phyloP scores from a whole-genome alignment of 2,329 filamentous ascomycete genomes.

The Pyrenochaeta sp. region DNA sequence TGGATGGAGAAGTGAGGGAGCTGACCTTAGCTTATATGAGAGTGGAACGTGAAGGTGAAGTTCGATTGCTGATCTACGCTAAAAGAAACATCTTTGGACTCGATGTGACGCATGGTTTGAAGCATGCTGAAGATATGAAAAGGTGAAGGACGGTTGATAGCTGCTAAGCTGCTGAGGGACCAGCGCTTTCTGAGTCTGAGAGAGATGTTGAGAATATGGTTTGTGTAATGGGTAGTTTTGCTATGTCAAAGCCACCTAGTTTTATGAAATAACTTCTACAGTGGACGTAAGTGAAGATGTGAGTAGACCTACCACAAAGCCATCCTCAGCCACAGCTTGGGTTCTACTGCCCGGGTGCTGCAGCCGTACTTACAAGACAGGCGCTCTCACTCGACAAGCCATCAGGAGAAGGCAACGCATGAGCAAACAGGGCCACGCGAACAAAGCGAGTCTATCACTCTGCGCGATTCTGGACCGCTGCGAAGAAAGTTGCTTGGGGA shows the following conservation, averaged over 20 bases:
- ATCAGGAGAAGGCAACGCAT: neutral
- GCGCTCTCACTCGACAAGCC: neutral
- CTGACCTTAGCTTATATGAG: neutral
- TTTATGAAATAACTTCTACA: neutral
- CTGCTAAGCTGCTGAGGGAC: neutral
- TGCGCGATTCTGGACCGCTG: neutral
- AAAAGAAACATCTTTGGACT: constrained; percentile 1
- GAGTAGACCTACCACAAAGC: neutral
- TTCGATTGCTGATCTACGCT: neutral
- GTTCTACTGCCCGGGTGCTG: neutral
- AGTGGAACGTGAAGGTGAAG: constrained; percentile 15
- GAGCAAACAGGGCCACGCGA: neutral
- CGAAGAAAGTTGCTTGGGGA: neutral
- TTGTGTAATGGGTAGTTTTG: neutral
- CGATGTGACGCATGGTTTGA: constrained; percentile 6
- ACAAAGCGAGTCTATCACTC: neutral
- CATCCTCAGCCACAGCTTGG: neutral
- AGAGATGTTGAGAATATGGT: neutral
- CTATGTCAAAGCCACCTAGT: neutral
- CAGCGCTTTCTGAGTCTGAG: neutral
- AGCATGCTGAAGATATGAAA: neutral
- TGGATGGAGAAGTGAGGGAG: constrained; percentile 1
- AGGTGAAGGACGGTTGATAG: constrained; percentile 14
- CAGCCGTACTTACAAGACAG: neutral
- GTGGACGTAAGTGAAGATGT: neutral